Conservation (phyloP, 2,329 filamentous ascomycete species). For the Colletotrichum tabaci region DNA sequence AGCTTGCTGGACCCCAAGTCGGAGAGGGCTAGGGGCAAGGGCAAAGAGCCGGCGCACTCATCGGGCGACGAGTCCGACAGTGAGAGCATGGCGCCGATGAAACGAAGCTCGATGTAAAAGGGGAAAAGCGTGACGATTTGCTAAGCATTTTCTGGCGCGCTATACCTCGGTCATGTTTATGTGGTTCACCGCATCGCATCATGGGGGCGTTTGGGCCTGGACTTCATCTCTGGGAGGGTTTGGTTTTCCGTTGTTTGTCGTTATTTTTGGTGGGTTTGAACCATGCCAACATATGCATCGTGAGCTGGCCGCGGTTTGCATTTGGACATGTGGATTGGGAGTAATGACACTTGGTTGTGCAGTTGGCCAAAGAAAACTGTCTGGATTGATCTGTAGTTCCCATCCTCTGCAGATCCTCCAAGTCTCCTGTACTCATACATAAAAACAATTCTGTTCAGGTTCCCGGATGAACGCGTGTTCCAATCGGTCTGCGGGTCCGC, state of each 20-base stretch:
- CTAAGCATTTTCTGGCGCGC: slow-evolving; percentile 41
- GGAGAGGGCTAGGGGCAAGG: slow-evolving; percentile 61
- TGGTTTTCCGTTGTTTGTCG: neutral
- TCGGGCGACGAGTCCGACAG: slow-evolving; percentile 49
- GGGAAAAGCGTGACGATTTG: slow-evolving; percentile 36
- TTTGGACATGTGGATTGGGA: slow-evolving; percentile 36
- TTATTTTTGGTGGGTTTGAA: neutral
- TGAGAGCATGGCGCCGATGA: slow-evolving; percentile 46
- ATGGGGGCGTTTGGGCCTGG: slow-evolving; percentile 37
- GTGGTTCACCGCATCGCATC: slow-evolving; percentile 31
- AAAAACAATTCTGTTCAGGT: slow-evolving; percentile 3
- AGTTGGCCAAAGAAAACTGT: neutral
- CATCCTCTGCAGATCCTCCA: slow-evolving; percentile 16
- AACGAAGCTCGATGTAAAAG: slow-evolving; percentile 60
- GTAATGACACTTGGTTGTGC: slow-evolving; percentile 34
- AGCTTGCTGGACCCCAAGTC: slow-evolving; percentile 60
- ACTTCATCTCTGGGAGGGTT: neutral
- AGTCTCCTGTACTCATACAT: slow-evolving; percentile 38
- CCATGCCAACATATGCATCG: slow-evolving; percentile 22
- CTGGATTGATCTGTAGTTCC: slow-evolving; percentile 18
- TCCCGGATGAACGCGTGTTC: neutral
- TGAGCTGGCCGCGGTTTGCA: slow-evolving; percentile 26
- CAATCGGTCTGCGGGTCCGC: neutral
- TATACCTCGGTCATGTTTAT: slow-evolving; percentile 39
- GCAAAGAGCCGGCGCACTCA: slow-evolving; percentile 60